Evolutionary conservation across 257 asterid species (phyloP).

Genomic region (Gentiana dahurica): DNA sequence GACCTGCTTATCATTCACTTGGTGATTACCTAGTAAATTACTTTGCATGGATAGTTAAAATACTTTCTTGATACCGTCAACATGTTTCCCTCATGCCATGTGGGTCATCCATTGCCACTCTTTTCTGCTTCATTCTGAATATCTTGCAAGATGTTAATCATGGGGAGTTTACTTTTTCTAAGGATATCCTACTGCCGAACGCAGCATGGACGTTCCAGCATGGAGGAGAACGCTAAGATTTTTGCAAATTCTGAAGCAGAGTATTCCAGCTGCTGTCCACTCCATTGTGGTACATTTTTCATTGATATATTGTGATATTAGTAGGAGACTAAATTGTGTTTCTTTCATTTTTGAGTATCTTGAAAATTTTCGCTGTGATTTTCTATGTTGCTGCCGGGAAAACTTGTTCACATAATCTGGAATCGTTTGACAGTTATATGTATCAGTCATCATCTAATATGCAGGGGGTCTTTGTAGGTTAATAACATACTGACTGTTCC

Average conservation of each 20-base stretch:
- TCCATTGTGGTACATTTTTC: slow-evolving; percentile 66
- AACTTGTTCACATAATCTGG: too few relatives aligned
- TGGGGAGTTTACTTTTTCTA: slow-evolving; percentile 87
- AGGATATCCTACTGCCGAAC: slow-evolving; percentile 98
- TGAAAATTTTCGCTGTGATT: not conserved
- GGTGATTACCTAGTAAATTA: not conserved
- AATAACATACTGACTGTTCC: not conserved
- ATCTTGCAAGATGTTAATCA: slow-evolving; percentile 56
- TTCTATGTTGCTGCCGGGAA: too few relatives aligned
- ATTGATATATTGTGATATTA: not conserved
- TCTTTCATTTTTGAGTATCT: not conserved
- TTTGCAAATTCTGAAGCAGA: slow-evolving; percentile 66
- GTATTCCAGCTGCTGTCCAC: slow-evolving; percentile 81
- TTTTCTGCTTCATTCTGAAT: slow-evolving; percentile 22
- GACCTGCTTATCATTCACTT: not conserved
- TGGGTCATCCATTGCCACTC: not conserved
- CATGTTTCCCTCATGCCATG: too few relatives aligned
- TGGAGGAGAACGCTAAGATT: slow-evolving; percentile 74
- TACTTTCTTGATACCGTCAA: not conserved
- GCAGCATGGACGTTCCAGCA: slow-evolving; percentile 99
- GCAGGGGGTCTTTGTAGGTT: not conserved
- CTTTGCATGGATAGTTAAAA: not conserved
- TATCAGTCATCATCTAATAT: not conserved
- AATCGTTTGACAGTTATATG: not conserved
- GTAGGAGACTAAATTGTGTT: not conserved